A percentile compares a stretch with the other conserved stretches of the same genome.
phyloP scores from a whole-genome alignment of 2,329 filamentous ascomycete species.

The Blastomyces emzantsi region DNA sequence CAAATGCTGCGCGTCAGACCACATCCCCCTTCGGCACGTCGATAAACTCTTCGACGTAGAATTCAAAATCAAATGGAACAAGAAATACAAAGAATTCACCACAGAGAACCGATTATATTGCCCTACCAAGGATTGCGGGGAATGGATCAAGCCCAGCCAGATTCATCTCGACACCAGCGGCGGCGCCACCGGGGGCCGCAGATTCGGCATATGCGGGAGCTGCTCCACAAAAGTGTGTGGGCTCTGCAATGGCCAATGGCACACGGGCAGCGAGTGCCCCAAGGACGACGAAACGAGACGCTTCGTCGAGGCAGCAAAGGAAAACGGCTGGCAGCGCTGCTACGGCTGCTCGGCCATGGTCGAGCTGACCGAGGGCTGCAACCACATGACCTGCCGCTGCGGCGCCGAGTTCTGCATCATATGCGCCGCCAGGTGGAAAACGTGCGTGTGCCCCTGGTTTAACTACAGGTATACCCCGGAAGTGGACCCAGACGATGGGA shows the following conservation, averaged over 20 bases:
- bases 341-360: constrained; percentile 68
- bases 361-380: constrained; percentile 72
- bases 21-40: constrained; percentile 67
- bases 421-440: constrained; percentile 74
- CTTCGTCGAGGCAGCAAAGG: constrained; percentile 55
- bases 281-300: constrained; percentile 36
- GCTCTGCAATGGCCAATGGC: constrained; percentile 64
- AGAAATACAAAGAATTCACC: constrained; percentile 67
- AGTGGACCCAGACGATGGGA: constrained; percentile 14
- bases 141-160: constrained; percentile 67
- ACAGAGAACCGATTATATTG: constrained; percentile 71
- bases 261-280: constrained; percentile 60
- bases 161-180: constrained; percentile 47
- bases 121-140: constrained; percentile 60
- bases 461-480: constrained; percentile 26
- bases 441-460: constrained; percentile 73
- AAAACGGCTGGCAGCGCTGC: constrained; percentile 69
- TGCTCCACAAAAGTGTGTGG: constrained; percentile 70
- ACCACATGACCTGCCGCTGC: constrained; percentile 82
- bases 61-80: constrained; percentile 75
- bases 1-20: constrained; percentile 63
- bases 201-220: constrained; percentile 58
- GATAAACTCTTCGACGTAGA: constrained; percentile 61
- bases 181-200: constrained; percentile 45
- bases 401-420: constrained; percentile 80